These are phyloP conservation scores for Hemisphaericaspora xylanilytica DNA, from an alignment of 1,139 yeast genomes.

Conservation along the genomic window DNA sequence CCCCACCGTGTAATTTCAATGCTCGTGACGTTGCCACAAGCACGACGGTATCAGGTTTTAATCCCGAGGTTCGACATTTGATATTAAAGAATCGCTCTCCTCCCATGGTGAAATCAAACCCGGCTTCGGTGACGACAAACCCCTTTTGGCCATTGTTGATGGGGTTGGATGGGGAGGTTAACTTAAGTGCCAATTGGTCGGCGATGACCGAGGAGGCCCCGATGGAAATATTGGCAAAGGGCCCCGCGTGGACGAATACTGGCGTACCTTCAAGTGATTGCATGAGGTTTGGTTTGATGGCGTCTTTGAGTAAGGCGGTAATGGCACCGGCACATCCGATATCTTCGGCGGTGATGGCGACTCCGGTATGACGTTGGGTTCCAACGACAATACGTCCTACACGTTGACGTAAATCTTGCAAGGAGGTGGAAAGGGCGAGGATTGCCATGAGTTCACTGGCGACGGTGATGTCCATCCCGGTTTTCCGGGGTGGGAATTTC, in stretches of 20 bases:
- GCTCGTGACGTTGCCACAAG: slow-evolving; percentile 81
- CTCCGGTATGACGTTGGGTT: slow-evolving; percentile 53
- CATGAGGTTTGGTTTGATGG: slow-evolving; percentile 82
- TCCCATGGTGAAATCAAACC: slow-evolving; percentile 86
- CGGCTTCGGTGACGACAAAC: slow-evolving; percentile 80
- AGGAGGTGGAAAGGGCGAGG: slow-evolving; percentile 64
- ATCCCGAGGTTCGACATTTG: slow-evolving; percentile 74
- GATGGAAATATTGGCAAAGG: slow-evolving; percentile 81
- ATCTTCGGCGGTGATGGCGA: slow-evolving; percentile 74
- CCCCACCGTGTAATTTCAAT: slow-evolving; percentile 79
- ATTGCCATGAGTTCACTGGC: slow-evolving; percentile 85
- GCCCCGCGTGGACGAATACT: slow-evolving; percentile 82
- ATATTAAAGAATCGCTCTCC: slow-evolving; percentile 82
- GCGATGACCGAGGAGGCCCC: slow-evolving; percentile 84
- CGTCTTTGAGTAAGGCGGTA: slow-evolving; percentile 74
- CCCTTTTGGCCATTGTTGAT: slow-evolving; percentile 49
- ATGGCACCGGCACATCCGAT: slow-evolving; percentile 80
- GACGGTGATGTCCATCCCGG: slow-evolving; percentile 81
- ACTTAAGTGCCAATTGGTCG: slow-evolving; percentile 68
- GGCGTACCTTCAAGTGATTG: slow-evolving; percentile 86
- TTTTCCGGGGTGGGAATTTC: slow-evolving; percentile 64
- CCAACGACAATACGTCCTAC: slow-evolving; percentile 74
- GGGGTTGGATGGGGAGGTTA: slow-evolving; percentile 50
- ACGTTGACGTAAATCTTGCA: slow-evolving; percentile 66
- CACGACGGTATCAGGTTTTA: slow-evolving; percentile 70